phyloP scores from a whole-genome alignment of 345 rosid species.

The Euphorbia tirucalli region DNA sequence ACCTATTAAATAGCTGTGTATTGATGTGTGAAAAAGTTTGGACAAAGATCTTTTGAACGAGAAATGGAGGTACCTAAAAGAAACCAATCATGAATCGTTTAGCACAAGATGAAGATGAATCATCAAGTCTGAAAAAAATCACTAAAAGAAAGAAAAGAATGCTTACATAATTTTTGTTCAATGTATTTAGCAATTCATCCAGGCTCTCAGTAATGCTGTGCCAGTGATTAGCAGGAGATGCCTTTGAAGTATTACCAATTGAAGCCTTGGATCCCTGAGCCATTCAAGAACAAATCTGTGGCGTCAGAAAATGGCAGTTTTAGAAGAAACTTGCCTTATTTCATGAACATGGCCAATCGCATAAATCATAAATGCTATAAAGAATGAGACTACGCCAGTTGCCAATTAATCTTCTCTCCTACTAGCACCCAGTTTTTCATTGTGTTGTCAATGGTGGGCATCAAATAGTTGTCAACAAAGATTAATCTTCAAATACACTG shows the following conservation, averaged over 20 bases:
- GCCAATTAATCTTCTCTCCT: neutral
- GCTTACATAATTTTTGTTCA: conserved; percentile 30
- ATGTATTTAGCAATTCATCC: conserved; percentile 15
- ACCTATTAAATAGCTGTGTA: conserved; percentile 33
- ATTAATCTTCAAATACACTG: neutral
- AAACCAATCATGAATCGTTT: neutral
- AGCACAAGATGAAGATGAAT: neutral
- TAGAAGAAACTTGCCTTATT: neutral
- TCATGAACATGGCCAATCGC: neutral
- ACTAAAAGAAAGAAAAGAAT: neutral
- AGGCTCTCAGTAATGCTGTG: conserved; percentile 22
- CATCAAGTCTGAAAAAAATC: neutral
- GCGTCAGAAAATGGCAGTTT: conserved; percentile 9
- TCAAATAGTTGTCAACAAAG: neutral
- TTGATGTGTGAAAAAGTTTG: conserved; percentile 26
- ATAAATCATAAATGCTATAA: neutral
- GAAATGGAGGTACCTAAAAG: conserved; percentile 26
- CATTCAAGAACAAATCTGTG: neutral
- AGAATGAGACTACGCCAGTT: neutral
- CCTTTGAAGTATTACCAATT: conserved; percentile 16
- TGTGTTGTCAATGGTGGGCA: neutral
- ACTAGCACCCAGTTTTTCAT: neutral
- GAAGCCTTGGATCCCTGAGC: conserved; percentile 26
- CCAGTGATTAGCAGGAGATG: conserved; percentile 21
- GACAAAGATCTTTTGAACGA: conserved; percentile 21